Evolutionary conservation across 2,329 filamentous ascomycete genomes (phyloP).

Genomic region (Ascochyta viciae-villosae): DNA sequence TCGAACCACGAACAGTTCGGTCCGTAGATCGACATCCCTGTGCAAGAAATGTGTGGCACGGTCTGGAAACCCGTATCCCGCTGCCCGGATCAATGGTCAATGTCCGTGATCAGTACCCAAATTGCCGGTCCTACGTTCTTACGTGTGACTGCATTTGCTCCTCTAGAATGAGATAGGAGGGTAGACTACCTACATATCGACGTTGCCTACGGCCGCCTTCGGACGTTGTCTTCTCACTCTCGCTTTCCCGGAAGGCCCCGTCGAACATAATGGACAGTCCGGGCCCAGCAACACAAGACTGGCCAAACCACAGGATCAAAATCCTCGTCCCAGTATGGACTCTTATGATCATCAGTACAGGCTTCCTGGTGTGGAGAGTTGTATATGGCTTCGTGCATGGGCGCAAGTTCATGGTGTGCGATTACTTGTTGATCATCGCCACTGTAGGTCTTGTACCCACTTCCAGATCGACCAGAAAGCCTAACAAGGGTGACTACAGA

Average conservation of each 20-base stretch:
- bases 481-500: conserved; percentile 19
- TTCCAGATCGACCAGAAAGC: not conserved
- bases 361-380: conserved; percentile 35
- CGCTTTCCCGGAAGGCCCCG: conserved; percentile 1
- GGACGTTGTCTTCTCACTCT: not conserved
- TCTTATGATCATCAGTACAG: conserved; percentile 28
- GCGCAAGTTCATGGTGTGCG: conserved; percentile 33
- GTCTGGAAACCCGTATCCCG: conserved; percentile 5
- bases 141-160: not conserved
- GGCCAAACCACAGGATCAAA: conserved; percentile 31
- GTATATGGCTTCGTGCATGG: conserved; percentile 27
- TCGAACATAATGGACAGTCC: conserved; percentile 17
- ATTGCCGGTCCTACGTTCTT: not conserved
- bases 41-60: not conserved
- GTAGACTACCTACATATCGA: conserved; percentile 6
- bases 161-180: not conserved
- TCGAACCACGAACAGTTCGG: conserved; percentile 11
- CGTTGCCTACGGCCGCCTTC: not conserved
- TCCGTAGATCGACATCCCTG: conserved; percentile 9
- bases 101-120: not conserved
- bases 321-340: conserved; percentile 30
- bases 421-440: conserved; percentile 38
- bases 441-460: conserved; percentile 25
- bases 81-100: conserved; percentile 3
- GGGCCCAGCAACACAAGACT: conserved; percentile 25